Evolutionary conservation across 2,329 filamentous ascomycete genomes (phyloP).

Genomic region (Falciphora oryzae): DNA sequence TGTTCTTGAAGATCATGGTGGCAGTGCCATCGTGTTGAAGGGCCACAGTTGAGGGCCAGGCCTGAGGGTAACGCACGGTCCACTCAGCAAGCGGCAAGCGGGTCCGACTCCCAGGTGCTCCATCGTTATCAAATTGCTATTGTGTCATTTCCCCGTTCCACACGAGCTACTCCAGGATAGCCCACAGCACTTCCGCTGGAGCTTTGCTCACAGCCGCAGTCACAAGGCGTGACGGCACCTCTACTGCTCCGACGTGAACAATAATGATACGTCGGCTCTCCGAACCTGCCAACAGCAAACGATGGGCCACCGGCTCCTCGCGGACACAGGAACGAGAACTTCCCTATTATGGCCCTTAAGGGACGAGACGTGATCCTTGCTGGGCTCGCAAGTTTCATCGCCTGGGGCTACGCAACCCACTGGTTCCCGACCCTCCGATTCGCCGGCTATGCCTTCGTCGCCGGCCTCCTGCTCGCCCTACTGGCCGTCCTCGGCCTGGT

Average conservation of each 20-base stretch:
- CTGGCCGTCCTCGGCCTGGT: conserved; percentile 52
- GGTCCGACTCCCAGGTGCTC: neutral
- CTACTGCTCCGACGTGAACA: neutral
- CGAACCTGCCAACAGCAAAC: conserved; percentile 1
- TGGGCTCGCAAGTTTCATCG: conserved; percentile 66
- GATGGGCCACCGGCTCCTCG: conserved; percentile 6
- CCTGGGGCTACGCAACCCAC: conserved; percentile 80
- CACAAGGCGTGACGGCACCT: neutral
- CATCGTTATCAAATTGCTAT: neutral
- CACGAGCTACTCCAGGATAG: neutral
- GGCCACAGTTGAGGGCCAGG: too few relatives aligned
- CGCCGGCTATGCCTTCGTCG: conserved; percentile 75
- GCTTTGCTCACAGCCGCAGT: neutral
- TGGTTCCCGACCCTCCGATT: conserved; percentile 81
- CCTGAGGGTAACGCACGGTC: neutral
- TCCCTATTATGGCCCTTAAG: conserved; percentile 60
- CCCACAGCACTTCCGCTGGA: neutral
- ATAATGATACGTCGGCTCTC: neutral
- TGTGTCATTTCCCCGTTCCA: neutral
- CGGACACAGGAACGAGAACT: neutral
- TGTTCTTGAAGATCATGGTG: too few relatives aligned
- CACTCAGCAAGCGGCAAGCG: neutral
- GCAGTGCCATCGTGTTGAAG: too few relatives aligned
- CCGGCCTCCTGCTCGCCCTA: conserved; percentile 56
- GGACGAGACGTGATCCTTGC: conserved; percentile 66